These are phyloP conservation scores for Pleurotus citrinopileatus DNA, from an alignment of 768 basidiomycete species.

Conservation along the genomic window DNA sequence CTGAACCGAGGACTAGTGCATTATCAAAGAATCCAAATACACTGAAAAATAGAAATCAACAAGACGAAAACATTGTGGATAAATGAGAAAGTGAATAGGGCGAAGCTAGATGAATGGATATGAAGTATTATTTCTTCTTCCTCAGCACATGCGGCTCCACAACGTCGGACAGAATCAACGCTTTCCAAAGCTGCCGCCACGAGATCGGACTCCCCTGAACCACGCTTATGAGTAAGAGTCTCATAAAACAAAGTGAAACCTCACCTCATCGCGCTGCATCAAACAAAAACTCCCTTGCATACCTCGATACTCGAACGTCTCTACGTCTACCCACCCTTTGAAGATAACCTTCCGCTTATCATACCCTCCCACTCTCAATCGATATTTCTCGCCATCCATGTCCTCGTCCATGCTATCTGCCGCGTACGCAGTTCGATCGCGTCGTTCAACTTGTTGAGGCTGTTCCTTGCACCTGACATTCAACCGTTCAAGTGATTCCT, in stretches of 20 bases:
- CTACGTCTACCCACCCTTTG: conserved; percentile 76
- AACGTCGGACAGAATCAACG: conserved; percentile 44
- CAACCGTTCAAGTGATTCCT: conserved; percentile 46
- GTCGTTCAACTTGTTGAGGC: conserved; percentile 13
- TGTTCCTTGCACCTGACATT: conserved; percentile 50
- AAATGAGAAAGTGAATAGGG: too few relatives aligned
- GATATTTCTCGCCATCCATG: conserved; percentile 8
- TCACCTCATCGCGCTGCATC: conserved; percentile 67
- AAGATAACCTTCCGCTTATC: conserved; percentile 62
- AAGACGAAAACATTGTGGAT: too few relatives aligned
- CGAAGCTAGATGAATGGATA: too few relatives aligned
- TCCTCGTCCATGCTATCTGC: conserved; percentile 9
- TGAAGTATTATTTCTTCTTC: conserved; percentile 24
- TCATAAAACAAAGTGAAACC: conserved; percentile 18
- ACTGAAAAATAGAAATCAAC: too few relatives aligned
- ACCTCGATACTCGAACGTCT: conserved; percentile 51
- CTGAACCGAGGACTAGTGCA: too few relatives aligned
- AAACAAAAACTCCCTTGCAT: conserved; percentile 61
- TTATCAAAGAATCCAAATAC: too few relatives aligned
- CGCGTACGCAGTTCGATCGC: conserved; percentile 8
- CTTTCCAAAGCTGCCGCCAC: conserved; percentile 77
- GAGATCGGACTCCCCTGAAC: conserved; percentile 71
- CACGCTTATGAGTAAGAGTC: conserved; percentile 5
- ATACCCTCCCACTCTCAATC: conserved; percentile 63
- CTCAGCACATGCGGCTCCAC: conserved; percentile 59